These are phyloP conservation scores for Orbilia blumenaviensis DNA, from an alignment of 2,329 filamentous ascomycete species.

Conservation along the genomic window DNA sequence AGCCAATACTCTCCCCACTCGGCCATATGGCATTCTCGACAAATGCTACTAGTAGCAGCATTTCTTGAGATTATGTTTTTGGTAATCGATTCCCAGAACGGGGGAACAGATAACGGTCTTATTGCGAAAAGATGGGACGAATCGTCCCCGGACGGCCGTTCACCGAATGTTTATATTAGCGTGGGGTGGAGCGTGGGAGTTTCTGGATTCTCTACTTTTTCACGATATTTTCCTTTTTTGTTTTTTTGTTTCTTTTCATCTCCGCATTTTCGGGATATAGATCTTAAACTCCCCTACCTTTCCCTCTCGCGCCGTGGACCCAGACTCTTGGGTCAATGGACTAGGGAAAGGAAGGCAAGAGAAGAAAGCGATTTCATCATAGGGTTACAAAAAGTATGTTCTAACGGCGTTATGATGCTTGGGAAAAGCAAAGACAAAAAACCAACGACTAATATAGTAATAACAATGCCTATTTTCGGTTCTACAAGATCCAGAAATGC, in stretches of 20 bases:
- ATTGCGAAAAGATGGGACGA: conserved; percentile 7
- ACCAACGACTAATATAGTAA: conserved; percentile 2
- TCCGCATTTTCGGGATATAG: conserved; percentile 18
- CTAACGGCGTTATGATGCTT: neutral
- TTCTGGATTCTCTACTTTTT: neutral
- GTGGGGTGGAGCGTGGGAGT: conserved; percentile 32
- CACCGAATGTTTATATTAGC: conserved; percentile 26
- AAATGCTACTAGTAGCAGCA: conserved; percentile 19
- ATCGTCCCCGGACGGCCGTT: conserved; percentile 2
- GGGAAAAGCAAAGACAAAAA: neutral
- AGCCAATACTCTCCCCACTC: conserved; percentile 41
- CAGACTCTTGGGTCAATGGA: neutral
- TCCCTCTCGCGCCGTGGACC: neutral
- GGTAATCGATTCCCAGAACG: no score
- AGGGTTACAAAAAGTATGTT: neutral
- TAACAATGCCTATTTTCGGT: neutral
- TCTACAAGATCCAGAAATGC: neutral
- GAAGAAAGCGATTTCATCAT: conserved; percentile 45
- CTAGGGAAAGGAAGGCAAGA: neutral
- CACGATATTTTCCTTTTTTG: neutral
- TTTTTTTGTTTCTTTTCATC: conserved; percentile 8
- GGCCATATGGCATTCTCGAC: conserved; percentile 47
- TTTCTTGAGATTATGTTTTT: neutral
- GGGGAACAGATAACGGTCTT: conserved; percentile 6
- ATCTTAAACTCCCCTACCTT: conserved; percentile 19